Conservation (phyloP, 2,329 filamentous ascomycete genomes). For the Aspergillus eucalypticola region DNA sequence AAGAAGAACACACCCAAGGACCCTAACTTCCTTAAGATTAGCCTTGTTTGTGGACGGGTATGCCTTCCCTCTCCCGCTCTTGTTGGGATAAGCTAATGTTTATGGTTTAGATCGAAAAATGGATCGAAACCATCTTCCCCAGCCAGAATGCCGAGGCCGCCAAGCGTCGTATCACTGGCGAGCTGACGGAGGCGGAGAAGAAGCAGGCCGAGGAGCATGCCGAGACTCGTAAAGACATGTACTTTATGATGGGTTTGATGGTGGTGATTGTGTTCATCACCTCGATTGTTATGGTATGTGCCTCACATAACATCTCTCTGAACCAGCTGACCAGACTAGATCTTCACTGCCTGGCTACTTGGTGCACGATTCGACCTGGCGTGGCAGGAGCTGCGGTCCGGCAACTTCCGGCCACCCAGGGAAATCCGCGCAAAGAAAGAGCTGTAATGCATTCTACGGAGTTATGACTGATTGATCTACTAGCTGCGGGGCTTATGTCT, state of each 20-base stretch:
- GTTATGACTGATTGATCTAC: constrained; percentile 31
- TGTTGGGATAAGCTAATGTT: too few relatives aligned
- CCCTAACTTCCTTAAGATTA: constrained; percentile 89
- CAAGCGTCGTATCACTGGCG: constrained; percentile 49
- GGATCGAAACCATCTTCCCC: constrained; percentile 92
- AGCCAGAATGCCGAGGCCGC: constrained; percentile 69
- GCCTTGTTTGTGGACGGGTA: constrained; percentile 83
- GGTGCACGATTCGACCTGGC: constrained; percentile 81
- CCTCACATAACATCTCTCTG: not conserved
- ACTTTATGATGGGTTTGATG: constrained; percentile 70
- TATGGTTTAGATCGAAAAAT: constrained; percentile 96
- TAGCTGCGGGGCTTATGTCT: constrained; percentile 31
- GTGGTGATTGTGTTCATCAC: constrained; percentile 71
- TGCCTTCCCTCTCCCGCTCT: too few relatives aligned
- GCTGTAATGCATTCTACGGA: constrained; percentile 38
- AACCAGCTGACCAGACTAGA: constrained; percentile 49
- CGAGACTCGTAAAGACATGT: constrained; percentile 56
- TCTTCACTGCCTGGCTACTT: constrained; percentile 74
- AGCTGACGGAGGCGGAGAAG: constrained; percentile 60
- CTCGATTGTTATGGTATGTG: constrained; percentile 75
- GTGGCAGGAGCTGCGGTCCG: constrained; percentile 55
- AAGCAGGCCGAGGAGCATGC: constrained; percentile 51
- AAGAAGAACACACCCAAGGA: constrained; percentile 93
- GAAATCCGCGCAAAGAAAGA: constrained; percentile 34
- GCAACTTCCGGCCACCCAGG: constrained; percentile 47